These are phyloP conservation scores for Penicillium turbatum DNA, from an alignment of 495 filamentous ascomycete genomes.

Conservation along the genomic window DNA sequence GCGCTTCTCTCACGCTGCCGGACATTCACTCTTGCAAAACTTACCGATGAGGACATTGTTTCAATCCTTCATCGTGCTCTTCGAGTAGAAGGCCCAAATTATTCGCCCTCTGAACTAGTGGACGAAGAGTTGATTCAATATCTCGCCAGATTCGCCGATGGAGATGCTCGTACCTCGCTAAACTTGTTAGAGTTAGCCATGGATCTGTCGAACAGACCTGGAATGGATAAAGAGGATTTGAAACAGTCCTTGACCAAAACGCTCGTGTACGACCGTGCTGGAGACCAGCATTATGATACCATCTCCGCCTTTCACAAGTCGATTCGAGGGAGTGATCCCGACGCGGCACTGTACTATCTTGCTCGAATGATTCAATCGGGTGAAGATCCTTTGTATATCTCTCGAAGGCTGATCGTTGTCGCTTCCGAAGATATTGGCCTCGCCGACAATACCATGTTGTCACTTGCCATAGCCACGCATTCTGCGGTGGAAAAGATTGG, in stretches of 20 bases:
- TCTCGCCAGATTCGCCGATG: slow-evolving; percentile 79
- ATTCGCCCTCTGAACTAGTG: slow-evolving; percentile 57
- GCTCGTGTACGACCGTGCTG: slow-evolving; percentile 87
- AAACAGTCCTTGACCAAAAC: slow-evolving; percentile 82
- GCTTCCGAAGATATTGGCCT: slow-evolving; percentile 90
- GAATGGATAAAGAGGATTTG: slow-evolving; percentile 59
- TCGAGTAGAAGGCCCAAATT: slow-evolving; percentile 51
- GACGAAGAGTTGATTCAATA: slow-evolving; percentile 75
- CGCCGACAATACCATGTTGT: slow-evolving; percentile 81
- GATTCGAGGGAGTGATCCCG: slow-evolving; percentile 77
- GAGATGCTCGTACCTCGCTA: slow-evolving; percentile 86
- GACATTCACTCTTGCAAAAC: slow-evolving; percentile 76
- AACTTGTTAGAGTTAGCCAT: slow-evolving; percentile 90
- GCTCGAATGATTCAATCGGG: slow-evolving; percentile 94
- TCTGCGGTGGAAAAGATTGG: slow-evolving; percentile 85
- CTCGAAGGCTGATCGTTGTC: slow-evolving; percentile 84
- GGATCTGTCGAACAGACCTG: slow-evolving; percentile 50
- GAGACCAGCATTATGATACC: slow-evolving; percentile 91
- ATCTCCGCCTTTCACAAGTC: slow-evolving; percentile 98
- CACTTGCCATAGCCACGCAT: slow-evolving; percentile 78
- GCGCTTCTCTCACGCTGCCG: slow-evolving; percentile 86
- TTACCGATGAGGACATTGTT: slow-evolving; percentile 65
- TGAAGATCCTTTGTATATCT: slow-evolving; percentile 90
- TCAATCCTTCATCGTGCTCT: slow-evolving; percentile 73
- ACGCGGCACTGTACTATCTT: slow-evolving; percentile 90